Percentiles rank a stretch among this genome's conserved stretches.
These are phyloP conservation scores for carrot (Daucus carota) DNA, from an alignment of 129 eudicot genomes.

Conservation along the genomic window DH1_v3.0 NC_030388.2:22029001-22029500, in stretches of 20 bases:
- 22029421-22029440: neutral
- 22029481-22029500: neutral
- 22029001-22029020: conserved; percentile 42
- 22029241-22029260: neutral
- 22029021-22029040: conserved; percentile 47
- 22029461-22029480: too few species aligned
- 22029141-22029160: neutral
- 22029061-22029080: conserved; percentile 54
- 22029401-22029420: conserved; percentile 19
- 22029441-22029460: neutral
- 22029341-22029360: conserved; percentile 42
- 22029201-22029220: neutral
- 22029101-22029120: conserved; percentile 28
- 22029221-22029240: neutral
- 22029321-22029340: conserved; percentile 49
- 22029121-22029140: conserved; percentile 39
- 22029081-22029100: conserved; percentile 36
- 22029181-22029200: too few species aligned
- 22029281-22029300: conserved; percentile 10
- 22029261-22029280: neutral
- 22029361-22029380: conserved; percentile 49
- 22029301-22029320: conserved; percentile 21
- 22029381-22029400: conserved; percentile 50
- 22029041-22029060: conserved; percentile 28
- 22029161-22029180: conserved; percentile 3